Evolutionary conservation across 805 yeast genomes (phyloP).

Genomic region (Yarrowia keelungensis): DNA sequence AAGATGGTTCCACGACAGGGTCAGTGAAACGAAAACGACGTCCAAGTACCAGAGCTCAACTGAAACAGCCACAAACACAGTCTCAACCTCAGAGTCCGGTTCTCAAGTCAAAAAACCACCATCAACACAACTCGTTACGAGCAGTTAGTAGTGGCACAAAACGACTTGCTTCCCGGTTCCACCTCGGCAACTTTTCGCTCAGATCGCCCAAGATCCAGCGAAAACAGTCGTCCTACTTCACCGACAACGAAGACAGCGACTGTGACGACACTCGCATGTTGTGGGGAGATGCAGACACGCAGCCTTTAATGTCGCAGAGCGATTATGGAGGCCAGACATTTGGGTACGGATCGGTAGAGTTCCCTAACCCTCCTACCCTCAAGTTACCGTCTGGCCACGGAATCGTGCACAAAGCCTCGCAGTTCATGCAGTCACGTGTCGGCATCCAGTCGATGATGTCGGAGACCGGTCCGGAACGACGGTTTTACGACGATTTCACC

Average conservation of each 20-base stretch:
- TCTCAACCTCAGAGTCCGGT: conserved; percentile 18
- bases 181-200: conserved; percentile 26
- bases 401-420: conserved; percentile 9
- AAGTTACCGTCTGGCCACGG: neutral
- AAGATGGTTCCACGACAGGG: neutral
- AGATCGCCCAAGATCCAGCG: conserved; percentile 32
- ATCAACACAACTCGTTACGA: conserved; percentile 11
- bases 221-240: conserved; percentile 28
- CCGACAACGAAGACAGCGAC: conserved; percentile 22
- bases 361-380: conserved; percentile 9
- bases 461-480: conserved; percentile 44
- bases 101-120: neutral
- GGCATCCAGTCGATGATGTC: conserved; percentile 21
- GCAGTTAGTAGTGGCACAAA: conserved; percentile 15
- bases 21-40: neutral
- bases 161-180: conserved; percentile 7
- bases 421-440: conserved; percentile 19
- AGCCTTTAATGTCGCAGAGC: conserved; percentile 20
- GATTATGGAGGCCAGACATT: neutral
- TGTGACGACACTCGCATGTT: neutral
- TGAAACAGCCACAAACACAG: conserved; percentile 8
- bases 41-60: neutral
- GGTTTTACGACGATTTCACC: conserved; percentile 65
- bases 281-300: conserved; percentile 10
- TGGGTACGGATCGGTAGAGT: neutral